Conservation (phyloP, 106 monocot species). For the Allium cepa region DNA sequence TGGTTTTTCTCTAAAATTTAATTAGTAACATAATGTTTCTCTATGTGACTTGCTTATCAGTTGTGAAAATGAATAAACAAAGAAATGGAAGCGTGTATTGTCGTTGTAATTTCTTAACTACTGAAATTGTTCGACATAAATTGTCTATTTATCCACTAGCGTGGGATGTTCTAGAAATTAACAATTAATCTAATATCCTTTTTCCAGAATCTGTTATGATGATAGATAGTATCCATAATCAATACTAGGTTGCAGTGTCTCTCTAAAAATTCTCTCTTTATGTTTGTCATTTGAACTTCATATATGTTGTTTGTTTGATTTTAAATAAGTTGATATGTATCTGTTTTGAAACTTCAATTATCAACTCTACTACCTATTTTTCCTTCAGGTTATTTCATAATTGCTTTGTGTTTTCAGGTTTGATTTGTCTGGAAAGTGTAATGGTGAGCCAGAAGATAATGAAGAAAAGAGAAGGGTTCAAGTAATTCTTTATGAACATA, state of each 20-base stretch:
- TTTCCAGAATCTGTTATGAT: too few relatives aligned
- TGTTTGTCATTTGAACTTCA: not conserved
- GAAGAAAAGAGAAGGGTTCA: slow-evolving; percentile 80
- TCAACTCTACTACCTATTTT: not conserved
- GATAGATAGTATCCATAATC: not conserved
- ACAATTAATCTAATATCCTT: too few relatives aligned
- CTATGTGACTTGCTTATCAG: too few relatives aligned
- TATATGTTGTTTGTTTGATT: too few relatives aligned
- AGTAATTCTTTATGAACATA: slow-evolving; percentile 18
- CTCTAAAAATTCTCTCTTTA: not conserved
- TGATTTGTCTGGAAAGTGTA: slow-evolving; percentile 63
- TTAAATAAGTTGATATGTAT: not conserved
- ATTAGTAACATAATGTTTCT: not conserved
- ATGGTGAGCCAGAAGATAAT: slow-evolving; percentile 39
- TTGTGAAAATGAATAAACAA: too few relatives aligned
- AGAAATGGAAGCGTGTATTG: too few relatives aligned
- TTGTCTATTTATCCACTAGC: too few relatives aligned
- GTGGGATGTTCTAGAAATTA: too few relatives aligned
- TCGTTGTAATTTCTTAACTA: too few relatives aligned
- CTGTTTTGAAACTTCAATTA: not conserved
- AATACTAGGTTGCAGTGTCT: not conserved
- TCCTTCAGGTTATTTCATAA: not conserved
- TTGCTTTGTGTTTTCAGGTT: slow-evolving; percentile 37
- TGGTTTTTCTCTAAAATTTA: not conserved
- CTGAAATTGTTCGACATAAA: too few relatives aligned